phyloP scores from a whole-genome alignment of 2,329 filamentous ascomycete genomes.

The Nemania abortiva region DNA sequence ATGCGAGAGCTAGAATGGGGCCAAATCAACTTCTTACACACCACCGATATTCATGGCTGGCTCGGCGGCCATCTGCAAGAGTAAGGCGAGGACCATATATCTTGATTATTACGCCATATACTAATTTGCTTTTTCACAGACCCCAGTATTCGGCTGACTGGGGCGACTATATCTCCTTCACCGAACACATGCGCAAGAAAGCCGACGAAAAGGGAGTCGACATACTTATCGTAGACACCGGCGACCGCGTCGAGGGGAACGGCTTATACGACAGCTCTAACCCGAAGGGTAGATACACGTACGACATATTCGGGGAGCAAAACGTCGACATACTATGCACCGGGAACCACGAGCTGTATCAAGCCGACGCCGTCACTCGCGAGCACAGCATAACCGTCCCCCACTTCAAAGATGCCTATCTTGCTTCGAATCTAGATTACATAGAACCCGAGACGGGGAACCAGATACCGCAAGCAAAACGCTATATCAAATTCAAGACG shows the following conservation, averaged over 20 bases:
- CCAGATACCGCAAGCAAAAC: conserved; percentile 79
- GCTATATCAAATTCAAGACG: conserved; percentile 91
- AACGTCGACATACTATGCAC: conserved; percentile 85
- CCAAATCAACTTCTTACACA: conserved; percentile 97
- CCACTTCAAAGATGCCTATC: conserved; percentile 82
- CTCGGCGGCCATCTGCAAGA: conserved; percentile 93
- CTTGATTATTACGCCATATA: neutral
- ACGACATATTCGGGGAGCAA: conserved; percentile 87
- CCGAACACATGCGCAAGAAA: conserved; percentile 80
- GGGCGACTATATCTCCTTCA: conserved; percentile 97
- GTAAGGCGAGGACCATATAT: conserved; percentile 59
- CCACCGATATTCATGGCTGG: conserved; percentile 97
- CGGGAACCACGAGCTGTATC: conserved; percentile 97
- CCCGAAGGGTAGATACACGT: conserved; percentile 89
- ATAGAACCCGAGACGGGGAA: conserved; percentile 78
- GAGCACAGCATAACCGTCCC: conserved; percentile 86
- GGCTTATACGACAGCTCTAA: conserved; percentile 91
- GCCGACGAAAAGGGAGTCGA: conserved; percentile 85
- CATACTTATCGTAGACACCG: conserved; percentile 93
- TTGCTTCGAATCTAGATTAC: conserved; percentile 95
- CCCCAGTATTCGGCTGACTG: conserved; percentile 95
- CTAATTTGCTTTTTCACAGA: conserved; percentile 57
- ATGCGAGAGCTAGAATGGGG: conserved; percentile 89
- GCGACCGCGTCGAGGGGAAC: conserved; percentile 93
- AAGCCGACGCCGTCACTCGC: conserved; percentile 78